Evolutionary conservation across 2,329 filamentous ascomycete species (phyloP).

Genomic region (Talaromyces sp.): DNA sequence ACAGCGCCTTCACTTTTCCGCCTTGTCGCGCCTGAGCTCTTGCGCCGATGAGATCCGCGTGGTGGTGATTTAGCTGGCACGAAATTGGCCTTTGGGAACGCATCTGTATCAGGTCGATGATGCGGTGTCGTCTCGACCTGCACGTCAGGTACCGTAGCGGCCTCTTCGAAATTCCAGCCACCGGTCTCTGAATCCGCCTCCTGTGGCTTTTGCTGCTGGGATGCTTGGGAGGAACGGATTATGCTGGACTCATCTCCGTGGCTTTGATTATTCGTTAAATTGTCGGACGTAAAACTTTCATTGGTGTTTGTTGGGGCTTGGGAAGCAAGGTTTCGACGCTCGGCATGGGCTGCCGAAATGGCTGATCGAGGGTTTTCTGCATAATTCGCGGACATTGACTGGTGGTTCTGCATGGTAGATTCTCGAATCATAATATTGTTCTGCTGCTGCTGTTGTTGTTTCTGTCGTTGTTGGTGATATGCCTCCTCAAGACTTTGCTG

Average conservation of each 20-base stretch:
- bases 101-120: constrained; percentile 76
- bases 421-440: constrained; percentile 49
- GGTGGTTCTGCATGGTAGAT: constrained; percentile 57
- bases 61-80: constrained; percentile 77
- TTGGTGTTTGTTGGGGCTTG: background rate
- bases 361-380: constrained; percentile 40
- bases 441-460: constrained; percentile 43
- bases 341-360: constrained; percentile 41
- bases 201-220: constrained; percentile 37
- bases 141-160: constrained; percentile 47
- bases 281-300: background rate
- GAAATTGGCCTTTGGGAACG: constrained; percentile 76
- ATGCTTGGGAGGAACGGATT: constrained; percentile 34
- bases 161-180: constrained; percentile 92
- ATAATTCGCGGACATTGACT: constrained; percentile 53
- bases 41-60: constrained; percentile 69
- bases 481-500: constrained; percentile 58
- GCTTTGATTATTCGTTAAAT: constrained; percentile 2
- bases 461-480: constrained; percentile 56
- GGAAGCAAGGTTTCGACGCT: constrained; percentile 8
- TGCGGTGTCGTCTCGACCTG: constrained; percentile 49
- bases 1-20: constrained; percentile 60
- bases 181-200: constrained; percentile 55
- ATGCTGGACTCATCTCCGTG: constrained; percentile 2
- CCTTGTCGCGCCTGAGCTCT: constrained; percentile 72